Evolutionary conservation across 2,329 filamentous ascomycete species (phyloP).

Genomic region (Albophoma yamanashiensis): DNA sequence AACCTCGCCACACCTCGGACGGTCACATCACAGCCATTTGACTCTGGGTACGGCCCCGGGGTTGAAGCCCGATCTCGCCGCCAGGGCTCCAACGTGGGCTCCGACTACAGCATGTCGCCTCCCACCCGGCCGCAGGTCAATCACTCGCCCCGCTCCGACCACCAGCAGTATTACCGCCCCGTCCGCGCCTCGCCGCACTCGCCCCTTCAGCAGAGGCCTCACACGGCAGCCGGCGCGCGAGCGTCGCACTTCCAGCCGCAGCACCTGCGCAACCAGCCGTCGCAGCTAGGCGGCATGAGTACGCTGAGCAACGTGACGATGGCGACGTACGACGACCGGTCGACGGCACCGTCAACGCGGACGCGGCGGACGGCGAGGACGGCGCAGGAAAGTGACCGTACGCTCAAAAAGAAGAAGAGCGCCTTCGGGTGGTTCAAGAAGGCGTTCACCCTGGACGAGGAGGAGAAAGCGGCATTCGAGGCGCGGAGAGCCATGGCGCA

Average conservation of each 20-base stretch:
- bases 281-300: conserved; percentile 43
- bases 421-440: conserved; percentile 61
- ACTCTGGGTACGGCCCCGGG: conserved; percentile 39
- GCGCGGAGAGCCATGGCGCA: conserved; percentile 36
- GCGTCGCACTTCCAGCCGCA: conserved; percentile 18
- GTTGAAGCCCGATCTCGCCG: conserved; percentile 26
- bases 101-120: conserved; percentile 17
- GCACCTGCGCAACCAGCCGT: conserved; percentile 38
- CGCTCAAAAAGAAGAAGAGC: conserved; percentile 56
- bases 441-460: conserved; percentile 54
- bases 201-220: conserved; percentile 48
- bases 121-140: conserved; percentile 13
- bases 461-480: conserved; percentile 50
- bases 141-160: conserved; percentile 23
- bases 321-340: conserved; percentile 29
- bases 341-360: conserved; percentile 12
- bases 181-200: conserved; percentile 54
- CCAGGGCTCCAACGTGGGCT: conserved; percentile 21
- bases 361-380: not conserved
- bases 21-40: conserved; percentile 20
- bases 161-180: conserved; percentile 46
- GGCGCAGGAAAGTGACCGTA: conserved; percentile 20
- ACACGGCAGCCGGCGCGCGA: conserved; percentile 33
- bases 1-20: conserved; percentile 21
- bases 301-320: conserved; percentile 45